These are phyloP conservation scores for Sporothrix dimorphospora DNA, from an alignment of 2,329 filamentous ascomycete genomes.

Conservation along the genomic window DNA sequence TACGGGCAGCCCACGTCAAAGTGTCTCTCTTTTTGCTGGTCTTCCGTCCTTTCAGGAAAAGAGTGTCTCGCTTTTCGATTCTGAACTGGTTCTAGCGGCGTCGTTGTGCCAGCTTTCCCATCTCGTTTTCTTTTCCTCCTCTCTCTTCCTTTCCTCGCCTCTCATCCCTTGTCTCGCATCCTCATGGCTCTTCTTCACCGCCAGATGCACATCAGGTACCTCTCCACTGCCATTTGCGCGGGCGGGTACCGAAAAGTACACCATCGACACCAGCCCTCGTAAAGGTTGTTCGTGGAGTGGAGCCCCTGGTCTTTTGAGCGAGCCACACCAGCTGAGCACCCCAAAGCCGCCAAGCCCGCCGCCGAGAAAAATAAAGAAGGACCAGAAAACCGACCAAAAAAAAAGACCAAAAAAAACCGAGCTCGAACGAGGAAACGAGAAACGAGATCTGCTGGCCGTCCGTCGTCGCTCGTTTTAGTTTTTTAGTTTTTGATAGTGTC, in stretches of 20 bases:
- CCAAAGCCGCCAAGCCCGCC: background rate
- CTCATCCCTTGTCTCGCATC: constrained; percentile 26
- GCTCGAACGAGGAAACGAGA: background rate
- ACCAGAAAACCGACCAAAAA: too few relatives aligned
- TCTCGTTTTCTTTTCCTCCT: background rate
- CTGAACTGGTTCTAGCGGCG: constrained; percentile 18
- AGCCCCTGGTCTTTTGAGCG: background rate
- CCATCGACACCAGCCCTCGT: background rate
- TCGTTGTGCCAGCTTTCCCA: background rate
- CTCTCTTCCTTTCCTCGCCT: background rate
- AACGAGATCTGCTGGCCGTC: background rate
- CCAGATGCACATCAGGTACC: constrained; percentile 17
- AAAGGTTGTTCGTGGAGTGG: constrained; percentile 5
- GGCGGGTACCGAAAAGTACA: background rate
- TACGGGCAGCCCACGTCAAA: constrained; percentile 7
- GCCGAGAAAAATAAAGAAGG: background rate
- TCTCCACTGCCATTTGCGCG: background rate
- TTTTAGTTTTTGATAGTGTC: background rate
- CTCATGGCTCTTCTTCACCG: constrained; percentile 30
- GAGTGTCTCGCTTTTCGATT: constrained; percentile 8
- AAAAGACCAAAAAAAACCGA: background rate
- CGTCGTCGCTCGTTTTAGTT: background rate
- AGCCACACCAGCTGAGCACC: constrained; percentile 17
- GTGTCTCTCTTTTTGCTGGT: constrained; percentile 1
- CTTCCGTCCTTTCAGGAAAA: too few relatives aligned